phyloP scores from a whole-genome alignment of 1,284 basidiomycete genomes.

The Vanrija pseudolonga region DNA sequence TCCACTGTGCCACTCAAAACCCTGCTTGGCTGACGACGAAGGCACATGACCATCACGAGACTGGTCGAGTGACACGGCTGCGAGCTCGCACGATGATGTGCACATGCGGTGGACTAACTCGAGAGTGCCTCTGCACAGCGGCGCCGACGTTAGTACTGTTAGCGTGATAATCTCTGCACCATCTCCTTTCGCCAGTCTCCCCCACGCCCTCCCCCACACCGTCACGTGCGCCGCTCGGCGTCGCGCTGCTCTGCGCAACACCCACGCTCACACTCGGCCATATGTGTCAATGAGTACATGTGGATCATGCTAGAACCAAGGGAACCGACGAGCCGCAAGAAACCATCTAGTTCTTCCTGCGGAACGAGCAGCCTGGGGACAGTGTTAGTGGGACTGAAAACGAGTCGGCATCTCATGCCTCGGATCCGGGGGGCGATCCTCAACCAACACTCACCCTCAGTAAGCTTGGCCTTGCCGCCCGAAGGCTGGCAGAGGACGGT shows the following conservation, averaged over 20 bases:
- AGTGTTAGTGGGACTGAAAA: slow-evolving; percentile 6
- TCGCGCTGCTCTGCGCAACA: not conserved
- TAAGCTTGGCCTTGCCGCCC: slow-evolving; percentile 96
- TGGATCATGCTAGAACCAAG: slow-evolving; percentile 21
- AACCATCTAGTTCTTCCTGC: slow-evolving; percentile 49
- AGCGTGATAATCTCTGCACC: too few relatives aligned
- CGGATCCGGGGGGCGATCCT: not conserved
- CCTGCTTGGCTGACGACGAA: too few relatives aligned
- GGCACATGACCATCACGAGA: too few relatives aligned
- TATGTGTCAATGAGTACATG: slow-evolving; percentile 26
- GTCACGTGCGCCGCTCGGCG: not conserved
- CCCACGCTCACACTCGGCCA: not conserved
- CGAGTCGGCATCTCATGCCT: not conserved
- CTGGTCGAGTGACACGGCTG: too few relatives aligned
- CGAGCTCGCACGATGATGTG: too few relatives aligned
- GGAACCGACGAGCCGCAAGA: slow-evolving; percentile 13
- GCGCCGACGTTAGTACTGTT: too few relatives aligned
- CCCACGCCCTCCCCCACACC: too few relatives aligned
- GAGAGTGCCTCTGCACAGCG: too few relatives aligned
- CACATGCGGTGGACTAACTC: too few relatives aligned
- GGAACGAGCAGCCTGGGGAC: slow-evolving; percentile 52
- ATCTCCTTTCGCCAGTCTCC: too few relatives aligned
- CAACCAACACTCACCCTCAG: slow-evolving; percentile 73
- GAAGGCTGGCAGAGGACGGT: slow-evolving; percentile 97
- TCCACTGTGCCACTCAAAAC: too few relatives aligned